Base-by-base conservation (phyloP, 352 stramenopile genomes). In the Phytophthora cactorum region DNA sequence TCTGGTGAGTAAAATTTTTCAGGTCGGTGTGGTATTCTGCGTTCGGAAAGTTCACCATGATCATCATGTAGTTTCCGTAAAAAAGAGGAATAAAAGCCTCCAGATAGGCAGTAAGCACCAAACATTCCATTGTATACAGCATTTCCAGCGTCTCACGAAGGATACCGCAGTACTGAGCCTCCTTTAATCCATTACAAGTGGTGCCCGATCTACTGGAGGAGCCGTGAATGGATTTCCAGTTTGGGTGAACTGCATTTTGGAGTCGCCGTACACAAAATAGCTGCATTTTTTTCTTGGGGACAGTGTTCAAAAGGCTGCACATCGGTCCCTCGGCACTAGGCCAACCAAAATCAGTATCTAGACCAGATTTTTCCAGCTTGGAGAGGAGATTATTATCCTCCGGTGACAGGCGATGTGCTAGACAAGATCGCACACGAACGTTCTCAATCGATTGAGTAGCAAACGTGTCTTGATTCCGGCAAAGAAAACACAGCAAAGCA, bases 21-120 rank as follows among this genome's bases (percentile, higher is more conserved):
- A 79, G 34, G 27, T 82, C 73, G 14, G 68, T 70, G 54, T 86
- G 78, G 31, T 79, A 86, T 7, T 63, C 25, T 9, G 58, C 63
- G 50, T 77, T 81, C 11, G 68, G 66, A 2, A 81, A 52, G 1
- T 68, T 22, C 12, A 75, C 47, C 58, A 81, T 53, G 9, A 66
- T 14, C 14, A 63, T 5, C 45, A 72, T 64, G 25, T 66, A 82
- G 8, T 34, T 59, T 6, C 45, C 55, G 54, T 82, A 84, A 27
- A 82, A 73, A 0, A 81, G 9, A 0, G 74, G 73, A 31, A 84
- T 75, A 17, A 80, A 56, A 5, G 66, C 59, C 31, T 84, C 77
- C 15, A 74, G 34, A 47, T 84, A 84, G 22, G 78, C 73, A 8
- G 75, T 60, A 0, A 82, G 57, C 9, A 68, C 59, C 7, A 77